phyloP scores from a whole-genome alignment of 179 eudicot species.

The Beta macrorhiza region DNA sequence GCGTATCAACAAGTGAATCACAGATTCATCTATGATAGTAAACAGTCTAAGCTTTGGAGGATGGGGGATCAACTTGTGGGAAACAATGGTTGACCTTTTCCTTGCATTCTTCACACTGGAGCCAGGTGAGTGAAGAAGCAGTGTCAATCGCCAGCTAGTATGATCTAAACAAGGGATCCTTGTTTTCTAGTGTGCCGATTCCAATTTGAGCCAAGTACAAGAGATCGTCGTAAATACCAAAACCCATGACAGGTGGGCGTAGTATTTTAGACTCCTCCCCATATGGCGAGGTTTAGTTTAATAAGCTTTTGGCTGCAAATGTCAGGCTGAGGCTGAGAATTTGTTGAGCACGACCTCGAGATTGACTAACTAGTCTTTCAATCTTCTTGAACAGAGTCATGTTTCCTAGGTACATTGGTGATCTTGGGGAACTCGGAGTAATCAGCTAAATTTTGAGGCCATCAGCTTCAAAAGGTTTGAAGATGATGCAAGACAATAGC shows the following conservation, averaged over 20 bases:
- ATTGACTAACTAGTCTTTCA: too few species aligned
- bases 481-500: too few species aligned
- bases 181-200: conserved; percentile 6
- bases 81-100: conserved; percentile 3
- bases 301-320: too few species aligned
- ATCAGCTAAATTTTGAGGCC: too few species aligned
- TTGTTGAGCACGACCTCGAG: too few species aligned
- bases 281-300: too few species aligned
- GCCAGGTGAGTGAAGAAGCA: conserved; percentile 16
- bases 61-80: conserved; percentile 14
- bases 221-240: not conserved
- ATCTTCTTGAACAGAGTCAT: too few species aligned
- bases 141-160: conserved; percentile 17
- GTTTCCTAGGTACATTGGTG: too few species aligned
- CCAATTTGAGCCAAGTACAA: conserved; percentile 13
- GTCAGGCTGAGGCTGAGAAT: too few species aligned
- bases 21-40: not conserved
- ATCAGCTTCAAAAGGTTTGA: too few species aligned
- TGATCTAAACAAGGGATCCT: not conserved
- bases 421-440: too few species aligned
- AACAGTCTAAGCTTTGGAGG: not conserved
- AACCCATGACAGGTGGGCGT: not conserved
- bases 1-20: not conserved
- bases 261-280: too few species aligned
- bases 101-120: conserved; percentile 19